phyloP scores from a whole-genome alignment of 1,284 basidiomycete genomes.

The Flammula alnicola region DNA sequence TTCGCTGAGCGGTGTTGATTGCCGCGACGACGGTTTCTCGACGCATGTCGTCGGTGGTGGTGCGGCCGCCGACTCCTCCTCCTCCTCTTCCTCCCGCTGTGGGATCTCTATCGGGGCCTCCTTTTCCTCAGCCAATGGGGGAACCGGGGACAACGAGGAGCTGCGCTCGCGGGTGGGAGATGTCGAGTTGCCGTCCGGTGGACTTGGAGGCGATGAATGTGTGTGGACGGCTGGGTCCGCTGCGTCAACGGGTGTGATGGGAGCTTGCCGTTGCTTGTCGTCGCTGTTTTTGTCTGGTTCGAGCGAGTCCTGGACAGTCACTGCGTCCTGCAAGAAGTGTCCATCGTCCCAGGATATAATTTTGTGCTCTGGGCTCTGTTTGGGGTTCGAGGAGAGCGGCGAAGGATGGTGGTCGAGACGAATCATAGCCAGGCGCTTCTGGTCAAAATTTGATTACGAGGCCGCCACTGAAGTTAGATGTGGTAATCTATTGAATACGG shows the following conservation, averaged over 20 bases:
- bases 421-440: slow-evolving; percentile 21
- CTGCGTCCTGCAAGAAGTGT: no score
- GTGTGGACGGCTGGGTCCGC: slow-evolving; percentile 29
- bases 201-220: slow-evolving; percentile 31
- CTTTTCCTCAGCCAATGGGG: slow-evolving; percentile 37
- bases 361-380: slow-evolving; percentile 44
- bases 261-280: slow-evolving; percentile 36
- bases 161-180: slow-evolving; percentile 38
- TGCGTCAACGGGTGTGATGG: no score
- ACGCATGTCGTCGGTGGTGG: slow-evolving; percentile 5
- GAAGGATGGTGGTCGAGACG: slow-evolving; percentile 23
- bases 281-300: slow-evolving; percentile 27
- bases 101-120: slow-evolving; percentile 32
- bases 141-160: slow-evolving; percentile 59
- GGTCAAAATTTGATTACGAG: slow-evolving; percentile 2
- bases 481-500: slow-evolving; percentile 7
- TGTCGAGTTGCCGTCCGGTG: slow-evolving; percentile 28
- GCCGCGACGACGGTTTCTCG: slow-evolving; percentile 41
- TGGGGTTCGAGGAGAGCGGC: slow-evolving; percentile 33
- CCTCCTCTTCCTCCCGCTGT: slow-evolving; percentile 37
- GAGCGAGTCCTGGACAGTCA: slow-evolving; percentile 6
- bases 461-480: slow-evolving; percentile 10
- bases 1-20: slow-evolving; percentile 71
- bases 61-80: slow-evolving; percentile 28
- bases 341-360: slow-evolving; percentile 45